phyloP scores from a whole-genome alignment of 805 yeast species.

The Sugiyamaella boreocaroliniensis region DNA sequence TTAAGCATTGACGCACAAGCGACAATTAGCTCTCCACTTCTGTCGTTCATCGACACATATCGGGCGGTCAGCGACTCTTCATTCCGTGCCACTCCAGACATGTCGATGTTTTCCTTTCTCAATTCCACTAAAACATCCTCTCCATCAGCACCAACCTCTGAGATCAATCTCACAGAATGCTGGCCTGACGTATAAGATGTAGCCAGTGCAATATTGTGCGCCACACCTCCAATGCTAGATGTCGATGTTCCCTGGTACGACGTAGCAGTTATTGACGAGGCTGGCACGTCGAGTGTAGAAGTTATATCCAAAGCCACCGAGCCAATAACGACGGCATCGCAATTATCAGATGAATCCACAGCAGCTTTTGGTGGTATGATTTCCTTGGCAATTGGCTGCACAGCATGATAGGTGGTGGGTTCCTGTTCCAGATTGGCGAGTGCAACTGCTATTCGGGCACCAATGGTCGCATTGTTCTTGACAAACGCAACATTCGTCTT shows the following conservation, averaged over 20 bases:
- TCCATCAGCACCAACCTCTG: slow-evolving; percentile 56
- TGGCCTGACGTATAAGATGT: slow-evolving; percentile 34
- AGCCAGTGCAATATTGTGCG: slow-evolving; percentile 69
- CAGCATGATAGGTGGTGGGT: too few species aligned
- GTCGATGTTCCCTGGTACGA: slow-evolving; percentile 64
- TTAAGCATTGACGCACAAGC: slow-evolving; percentile 87
- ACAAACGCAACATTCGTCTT: slow-evolving; percentile 69
- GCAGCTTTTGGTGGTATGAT: neutral
- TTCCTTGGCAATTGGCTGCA: too few species aligned
- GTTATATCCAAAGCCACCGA: slow-evolving; percentile 71
- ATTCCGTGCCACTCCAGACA: slow-evolving; percentile 36
- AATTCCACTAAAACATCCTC: slow-evolving; percentile 13
- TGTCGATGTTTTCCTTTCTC: slow-evolving; percentile 28
- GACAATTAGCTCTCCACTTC: slow-evolving; percentile 54
- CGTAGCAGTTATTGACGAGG: slow-evolving; percentile 35
- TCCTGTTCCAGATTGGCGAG: slow-evolving; percentile 36
- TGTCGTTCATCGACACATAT: slow-evolving; percentile 62
- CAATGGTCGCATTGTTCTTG: slow-evolving; percentile 64
- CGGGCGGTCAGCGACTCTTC: slow-evolving; percentile 49
- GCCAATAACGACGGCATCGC: slow-evolving; percentile 51
- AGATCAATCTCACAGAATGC: slow-evolving; percentile 39
- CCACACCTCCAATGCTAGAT: slow-evolving; percentile 76
- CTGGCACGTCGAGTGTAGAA: slow-evolving; percentile 38
- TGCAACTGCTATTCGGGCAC: slow-evolving; percentile 57
- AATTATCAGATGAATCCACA: neutral